Conservation (phyloP, 768 basidiomycete genomes). For the Leucocoprinus birnbaumii region DNA sequence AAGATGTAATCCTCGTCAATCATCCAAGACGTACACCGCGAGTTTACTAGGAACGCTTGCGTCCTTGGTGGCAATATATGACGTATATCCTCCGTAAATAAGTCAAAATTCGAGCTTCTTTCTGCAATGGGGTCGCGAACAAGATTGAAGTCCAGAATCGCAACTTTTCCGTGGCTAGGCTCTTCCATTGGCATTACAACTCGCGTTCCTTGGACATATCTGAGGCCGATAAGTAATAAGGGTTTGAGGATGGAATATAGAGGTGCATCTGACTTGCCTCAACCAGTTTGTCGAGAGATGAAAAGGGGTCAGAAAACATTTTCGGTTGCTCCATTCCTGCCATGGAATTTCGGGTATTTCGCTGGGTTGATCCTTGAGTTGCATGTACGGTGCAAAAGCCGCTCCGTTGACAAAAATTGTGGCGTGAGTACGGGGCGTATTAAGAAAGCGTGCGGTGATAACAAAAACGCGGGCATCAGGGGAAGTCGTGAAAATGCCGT, state of each 20-base stretch:
- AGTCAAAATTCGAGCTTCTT: background rate
- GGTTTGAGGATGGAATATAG: background rate
- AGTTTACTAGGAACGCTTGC: background rate
- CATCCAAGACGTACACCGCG: slow-evolving; percentile 7
- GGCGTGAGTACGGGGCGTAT: background rate
- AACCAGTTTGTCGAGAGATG: slow-evolving; percentile 9
- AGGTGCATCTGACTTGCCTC: slow-evolving; percentile 4
- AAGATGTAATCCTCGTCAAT: slow-evolving; percentile 8
- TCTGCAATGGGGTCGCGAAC: background rate
- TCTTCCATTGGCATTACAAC: slow-evolving; percentile 1
- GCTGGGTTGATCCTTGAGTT: background rate
- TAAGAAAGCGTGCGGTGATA: slow-evolving; percentile 5
- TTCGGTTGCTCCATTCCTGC: slow-evolving; percentile 12
- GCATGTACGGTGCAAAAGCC: slow-evolving; percentile 1
- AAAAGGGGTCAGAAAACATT: slow-evolving; percentile 4
- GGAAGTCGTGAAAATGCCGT: slow-evolving; percentile 21
- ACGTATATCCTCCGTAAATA: background rate
- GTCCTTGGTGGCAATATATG: background rate
- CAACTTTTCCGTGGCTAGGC: background rate
- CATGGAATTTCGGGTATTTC: background rate
- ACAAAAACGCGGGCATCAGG: slow-evolving; percentile 9
- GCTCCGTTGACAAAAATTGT: slow-evolving; percentile 11
- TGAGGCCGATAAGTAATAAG: background rate
- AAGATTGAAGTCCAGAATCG: slow-evolving; percentile 14
- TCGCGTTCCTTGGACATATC: slow-evolving; percentile 15